Evolutionary conservation across 345 rosid genomes (phyloP).

Genomic region (Clarkia xantiana): DNA sequence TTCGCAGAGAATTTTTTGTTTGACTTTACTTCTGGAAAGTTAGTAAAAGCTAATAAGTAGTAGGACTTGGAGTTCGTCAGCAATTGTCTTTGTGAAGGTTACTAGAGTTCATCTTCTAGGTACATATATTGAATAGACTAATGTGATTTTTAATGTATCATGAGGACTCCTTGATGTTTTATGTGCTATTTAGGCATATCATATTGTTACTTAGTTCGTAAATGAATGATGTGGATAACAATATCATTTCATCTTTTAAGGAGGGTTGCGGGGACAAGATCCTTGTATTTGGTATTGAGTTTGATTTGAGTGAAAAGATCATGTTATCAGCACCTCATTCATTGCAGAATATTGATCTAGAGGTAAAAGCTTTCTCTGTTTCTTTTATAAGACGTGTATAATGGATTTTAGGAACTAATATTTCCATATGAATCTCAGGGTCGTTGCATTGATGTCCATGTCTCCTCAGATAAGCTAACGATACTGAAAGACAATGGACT

Average conservation of each 20-base stretch:
- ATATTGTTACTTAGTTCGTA: too few species aligned
- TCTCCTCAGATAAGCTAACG: conserved; percentile 62
- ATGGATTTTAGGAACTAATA: neutral
- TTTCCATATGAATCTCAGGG: conserved; percentile 32
- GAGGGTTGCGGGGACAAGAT: conserved; percentile 41
- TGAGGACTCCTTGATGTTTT: too few species aligned
- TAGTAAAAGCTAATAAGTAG: too few species aligned
- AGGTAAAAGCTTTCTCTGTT: conserved; percentile 10
- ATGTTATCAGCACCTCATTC: conserved; percentile 36
- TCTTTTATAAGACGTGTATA: neutral
- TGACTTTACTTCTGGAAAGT: too few species aligned
- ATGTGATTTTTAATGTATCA: too few species aligned
- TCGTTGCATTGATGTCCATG: conserved; percentile 51
- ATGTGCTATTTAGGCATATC: too few species aligned
- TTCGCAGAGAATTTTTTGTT: too few species aligned
- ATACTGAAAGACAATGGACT: conserved; percentile 52
- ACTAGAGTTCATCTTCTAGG: too few species aligned
- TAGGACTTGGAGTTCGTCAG: too few species aligned
- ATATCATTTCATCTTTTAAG: conserved; percentile 25
- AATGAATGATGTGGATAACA: neutral
- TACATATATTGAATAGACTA: too few species aligned
- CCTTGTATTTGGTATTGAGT: conserved; percentile 32
- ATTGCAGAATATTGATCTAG: conserved; percentile 36
- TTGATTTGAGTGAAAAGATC: conserved; percentile 27
- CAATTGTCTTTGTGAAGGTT: too few species aligned